Conservation (phyloP, 192 early-diverging fungal genomes). For the Chytriomyces hyalinus region DNA sequence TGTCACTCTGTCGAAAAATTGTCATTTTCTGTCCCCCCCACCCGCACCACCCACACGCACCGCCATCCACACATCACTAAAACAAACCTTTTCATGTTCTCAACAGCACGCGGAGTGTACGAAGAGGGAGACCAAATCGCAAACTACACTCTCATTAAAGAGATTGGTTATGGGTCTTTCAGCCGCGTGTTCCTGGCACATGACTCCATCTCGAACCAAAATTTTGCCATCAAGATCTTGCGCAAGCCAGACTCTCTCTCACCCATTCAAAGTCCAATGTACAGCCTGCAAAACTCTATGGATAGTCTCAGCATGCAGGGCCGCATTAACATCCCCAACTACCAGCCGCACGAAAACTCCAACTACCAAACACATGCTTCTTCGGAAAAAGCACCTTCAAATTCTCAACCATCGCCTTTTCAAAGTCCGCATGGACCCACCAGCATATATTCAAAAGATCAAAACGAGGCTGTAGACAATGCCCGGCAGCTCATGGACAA, state of each 20-base stretch:
- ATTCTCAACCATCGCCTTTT: no score
- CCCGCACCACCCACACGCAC: no score
- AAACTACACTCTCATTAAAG: conserved; percentile 66
- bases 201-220: conserved; percentile 30
- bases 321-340: conserved; percentile 11
- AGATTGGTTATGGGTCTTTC: conserved; percentile 79
- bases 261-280: background rate
- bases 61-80: no score
- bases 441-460: background rate
- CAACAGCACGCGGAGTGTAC: conserved; percentile 41
- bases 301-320: conserved; percentile 5
- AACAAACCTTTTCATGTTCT: no score
- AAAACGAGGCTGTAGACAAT: background rate
- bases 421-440: background rate
- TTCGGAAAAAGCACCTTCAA: background rate
- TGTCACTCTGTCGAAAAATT: no score
- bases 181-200: conserved; percentile 72
- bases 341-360: background rate
- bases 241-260: background rate
- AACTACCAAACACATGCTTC: background rate
- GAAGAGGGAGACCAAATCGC: conserved; percentile 75
- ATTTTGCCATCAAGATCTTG: conserved; percentile 72
- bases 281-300: background rate
- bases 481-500: conserved; percentile 60
- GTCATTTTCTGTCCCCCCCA: no score